Evolutionary conservation across 805 yeast species (phyloP).

Genomic region (Candida manassasensis): DNA sequence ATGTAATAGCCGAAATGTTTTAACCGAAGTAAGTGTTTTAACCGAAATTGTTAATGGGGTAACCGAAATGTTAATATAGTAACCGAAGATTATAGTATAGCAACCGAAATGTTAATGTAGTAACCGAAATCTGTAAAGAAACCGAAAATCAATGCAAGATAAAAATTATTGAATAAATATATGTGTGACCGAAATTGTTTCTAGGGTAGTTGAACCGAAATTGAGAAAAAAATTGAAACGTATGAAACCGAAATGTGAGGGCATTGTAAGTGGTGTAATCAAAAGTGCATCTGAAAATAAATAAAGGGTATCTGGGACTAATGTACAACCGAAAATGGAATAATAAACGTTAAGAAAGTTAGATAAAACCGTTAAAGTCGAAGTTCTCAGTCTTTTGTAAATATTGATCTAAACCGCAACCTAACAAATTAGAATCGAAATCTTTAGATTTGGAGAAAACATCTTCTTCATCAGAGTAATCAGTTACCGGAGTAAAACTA

Average conservation of each 20-base stretch:
- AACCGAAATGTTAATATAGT: no score
- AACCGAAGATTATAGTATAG: no score
- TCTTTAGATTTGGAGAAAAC: slow-evolving; percentile 7
- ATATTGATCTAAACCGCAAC: slow-evolving; percentile 20
- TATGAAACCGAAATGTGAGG: slow-evolving; percentile 3
- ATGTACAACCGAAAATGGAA: slow-evolving; percentile 4
- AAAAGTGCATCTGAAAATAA: neutral
- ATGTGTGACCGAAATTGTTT: neutral
- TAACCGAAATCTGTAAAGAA: slow-evolving; percentile 10
- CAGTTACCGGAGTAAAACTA: slow-evolving; percentile 20
- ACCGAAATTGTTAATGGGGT: neutral
- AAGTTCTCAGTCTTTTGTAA: slow-evolving; percentile 24
- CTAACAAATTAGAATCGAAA: slow-evolving; percentile 8
- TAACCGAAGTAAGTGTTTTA: neutral
- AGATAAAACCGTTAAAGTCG: slow-evolving; percentile 18
- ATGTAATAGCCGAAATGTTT: neutral
- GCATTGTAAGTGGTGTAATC: neutral
- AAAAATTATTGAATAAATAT: slow-evolving; percentile 1
- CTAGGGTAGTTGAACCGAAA: neutral
- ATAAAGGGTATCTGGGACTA: slow-evolving; percentile 1
- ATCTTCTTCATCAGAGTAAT: slow-evolving; percentile 18
- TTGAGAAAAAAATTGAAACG: neutral
- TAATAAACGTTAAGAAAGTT: neutral
- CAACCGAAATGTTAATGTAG: slow-evolving; percentile 7
- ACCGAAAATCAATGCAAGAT: neutral